Base-by-base conservation (phyloP, 2,329 filamentous ascomycete genomes). In the Neurospora crassa region DNA sequence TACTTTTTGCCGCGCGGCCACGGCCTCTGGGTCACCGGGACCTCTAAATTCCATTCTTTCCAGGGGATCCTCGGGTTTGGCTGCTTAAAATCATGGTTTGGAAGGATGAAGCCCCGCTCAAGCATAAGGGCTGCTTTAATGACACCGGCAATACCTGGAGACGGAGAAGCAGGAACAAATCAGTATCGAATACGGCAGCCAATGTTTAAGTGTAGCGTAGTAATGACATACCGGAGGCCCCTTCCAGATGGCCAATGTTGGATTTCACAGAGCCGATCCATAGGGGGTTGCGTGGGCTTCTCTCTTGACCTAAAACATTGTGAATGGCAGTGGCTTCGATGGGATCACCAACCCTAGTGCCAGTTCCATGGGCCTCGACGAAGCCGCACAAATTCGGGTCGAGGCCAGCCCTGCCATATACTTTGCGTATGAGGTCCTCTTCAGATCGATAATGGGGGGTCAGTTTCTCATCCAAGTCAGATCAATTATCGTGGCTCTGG, bases 331-430 rank as follows among this genome's bases (percentile, higher is more conserved):
- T 79, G 0, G 84, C 84, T 73, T 89, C 87, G n/a, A 85, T 83
- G 0, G 86, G 86, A 72, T 89, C 87, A 2, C 87, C 87, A 1
- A 84, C 83, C 45, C 80, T 80, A 20, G 87, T 89, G 7, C 86
- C 87, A 0, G 87, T 88, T 20, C 86, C 86, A 75, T 89, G 87
- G 3, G 84, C 84, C 74, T 89, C 86, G 10, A 85, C 80, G 71
- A 83, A 85, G 34, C 79, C 79, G 47, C 80, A 81, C 1, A 81
- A 78, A 8, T 76, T 74, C n/a, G 80, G 80, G 45, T 82, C 79
- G 0, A 83, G 77, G 16, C 79, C 83, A 1, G 81, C 78, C 53
- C 79, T 79, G 7, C 72, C 72, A 75, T 86, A 86, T 2, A 83
- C 81, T 63, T 81, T 78, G 70, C 80, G 76, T 77, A 85, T 85